These are phyloP conservation scores for Cymodocea nodosa DNA, from an alignment of 116 monocot genomes.

Conservation along the genomic window DNA sequence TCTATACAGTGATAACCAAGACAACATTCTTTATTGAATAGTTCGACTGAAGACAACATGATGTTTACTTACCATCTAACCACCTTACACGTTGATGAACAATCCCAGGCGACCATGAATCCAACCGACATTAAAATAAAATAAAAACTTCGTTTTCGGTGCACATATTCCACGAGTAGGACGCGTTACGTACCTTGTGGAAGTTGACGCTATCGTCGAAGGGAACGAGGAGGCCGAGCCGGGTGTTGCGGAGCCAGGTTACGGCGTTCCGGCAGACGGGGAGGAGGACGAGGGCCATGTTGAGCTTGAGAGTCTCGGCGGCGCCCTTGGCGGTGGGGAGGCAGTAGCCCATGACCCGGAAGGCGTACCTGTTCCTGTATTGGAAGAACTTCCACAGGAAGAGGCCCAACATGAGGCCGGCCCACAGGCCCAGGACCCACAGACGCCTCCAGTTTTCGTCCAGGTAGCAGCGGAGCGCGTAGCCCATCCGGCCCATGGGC, in stretches of 20 bases:
- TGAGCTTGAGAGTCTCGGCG: slow-evolving; percentile 88
- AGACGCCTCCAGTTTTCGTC: slow-evolving; percentile 82
- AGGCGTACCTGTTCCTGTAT: slow-evolving; percentile 52
- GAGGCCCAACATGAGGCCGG: slow-evolving; percentile 40
- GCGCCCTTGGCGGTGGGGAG: slow-evolving; percentile 86
- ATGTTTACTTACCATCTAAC: no score
- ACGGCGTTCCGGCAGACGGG: slow-evolving; percentile 88
- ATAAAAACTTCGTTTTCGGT: no score
- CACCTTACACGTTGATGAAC: no score
- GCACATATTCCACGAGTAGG: no score
- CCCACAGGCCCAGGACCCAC: slow-evolving; percentile 69
- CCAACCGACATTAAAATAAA: no score
- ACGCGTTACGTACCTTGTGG: slow-evolving; percentile 49
- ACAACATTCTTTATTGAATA: no score
- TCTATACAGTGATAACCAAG: no score
- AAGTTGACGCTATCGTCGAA: slow-evolving; percentile 97
- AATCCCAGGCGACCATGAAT: no score
- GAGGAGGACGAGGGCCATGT: slow-evolving; percentile 83
- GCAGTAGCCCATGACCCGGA: slow-evolving; percentile 88
- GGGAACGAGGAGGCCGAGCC: slow-evolving; percentile 30
- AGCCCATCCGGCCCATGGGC: slow-evolving; percentile 45
- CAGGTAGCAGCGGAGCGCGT: slow-evolving; percentile 48
- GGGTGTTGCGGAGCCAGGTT: slow-evolving; percentile 67
- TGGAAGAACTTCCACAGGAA: slow-evolving; percentile 87
- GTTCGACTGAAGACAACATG: no score